These are phyloP conservation scores for Nasturtium officinale DNA, from an alignment of 345 rosid species.

Conservation along the genomic window DNA sequence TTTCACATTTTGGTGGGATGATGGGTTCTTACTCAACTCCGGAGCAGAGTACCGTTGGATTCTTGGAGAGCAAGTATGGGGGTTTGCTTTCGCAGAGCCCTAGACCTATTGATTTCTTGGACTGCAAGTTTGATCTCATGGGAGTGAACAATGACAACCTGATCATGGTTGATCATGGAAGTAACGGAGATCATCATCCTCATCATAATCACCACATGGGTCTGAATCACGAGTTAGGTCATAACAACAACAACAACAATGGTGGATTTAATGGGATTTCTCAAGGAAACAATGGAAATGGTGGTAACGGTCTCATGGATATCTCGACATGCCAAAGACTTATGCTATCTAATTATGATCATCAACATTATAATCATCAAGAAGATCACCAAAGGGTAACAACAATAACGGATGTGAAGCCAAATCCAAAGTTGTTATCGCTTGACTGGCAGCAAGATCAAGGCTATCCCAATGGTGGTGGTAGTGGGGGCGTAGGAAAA, in stretches of 20 bases:
- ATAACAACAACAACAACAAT: slow-evolving; percentile 28
- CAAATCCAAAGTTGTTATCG: slow-evolving; percentile 65
- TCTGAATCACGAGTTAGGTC: slow-evolving; percentile 38
- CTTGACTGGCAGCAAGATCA: slow-evolving; percentile 91
- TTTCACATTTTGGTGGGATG: slow-evolving; percentile 39
- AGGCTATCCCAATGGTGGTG: slow-evolving; percentile 52
- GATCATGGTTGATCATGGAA: slow-evolving; percentile 39
- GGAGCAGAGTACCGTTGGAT: slow-evolving; percentile 38
- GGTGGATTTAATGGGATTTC: slow-evolving; percentile 38
- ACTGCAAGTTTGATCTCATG: slow-evolving; percentile 43
- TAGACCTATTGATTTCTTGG: slow-evolving; percentile 48
- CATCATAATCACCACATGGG: slow-evolving; percentile 30
- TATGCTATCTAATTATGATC: slow-evolving; percentile 58
- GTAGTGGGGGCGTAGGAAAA: slow-evolving; percentile 28
- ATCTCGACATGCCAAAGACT: slow-evolving; percentile 55
- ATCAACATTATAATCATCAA: slow-evolving; percentile 44
- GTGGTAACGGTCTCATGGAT: slow-evolving; percentile 56
- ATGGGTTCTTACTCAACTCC: slow-evolving; percentile 37
- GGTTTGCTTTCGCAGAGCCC: slow-evolving; percentile 37
- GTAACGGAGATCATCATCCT: slow-evolving; percentile 36
- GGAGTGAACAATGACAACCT: slow-evolving; percentile 40
- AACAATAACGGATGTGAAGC: slow-evolving; percentile 64
- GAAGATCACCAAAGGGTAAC: slow-evolving; percentile 47
- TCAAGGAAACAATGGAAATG: slow-evolving; percentile 36
- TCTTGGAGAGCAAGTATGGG: slow-evolving; percentile 43